Base-by-base conservation (phyloP, 306 rosid species). In the Medicago ruthenica region DNA sequence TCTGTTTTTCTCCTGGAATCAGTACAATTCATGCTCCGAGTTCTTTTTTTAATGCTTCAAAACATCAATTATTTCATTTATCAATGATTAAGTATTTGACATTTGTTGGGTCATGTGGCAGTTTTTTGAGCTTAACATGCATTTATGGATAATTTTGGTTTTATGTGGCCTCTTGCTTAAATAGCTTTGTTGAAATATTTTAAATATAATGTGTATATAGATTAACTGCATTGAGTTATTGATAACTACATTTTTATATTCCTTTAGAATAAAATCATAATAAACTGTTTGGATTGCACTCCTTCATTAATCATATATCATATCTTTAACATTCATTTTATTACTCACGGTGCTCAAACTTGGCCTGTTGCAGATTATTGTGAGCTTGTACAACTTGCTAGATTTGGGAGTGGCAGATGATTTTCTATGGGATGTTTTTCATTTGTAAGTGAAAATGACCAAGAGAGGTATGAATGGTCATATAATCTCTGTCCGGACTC, bases 291-390 rank as follows among this genome's bases (percentile, higher is more conserved):
- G 70, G 9, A 69, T 55, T 41, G 57, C 39, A 21, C 57, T 61
- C 15, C 57, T 45, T 63, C 75, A 21, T 21, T 37, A 10, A 57
- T 15, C 62, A 63, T 48, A 44, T 71, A 57, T n/a, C 17, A 9
- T 51, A 42, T 58, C 53, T 45, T 58, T 31, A 12, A 3, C 78
- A 55, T 47, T 67, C 21, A 21, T 57, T 75, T 60, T 67, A 71
- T 51, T 36, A 14, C 60, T 81, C 48, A 84, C 72, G 21, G 7
- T 59, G 13, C 68, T 69, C 64, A 68, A 77, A 77, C 39, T 69
- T 77, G 53, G 47, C 62, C 22, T 45, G 48, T 64, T 81, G 79
- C 88, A 84, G 88, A 72, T 74, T 74, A 48, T 34, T 65, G 36
- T 31, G 80, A 76, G 76, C 16, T 70, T 84, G 81, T 77, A 64